Evolutionary conservation across 768 basidiomycete genomes (phyloP).

Genomic region (Holtermannia corniformis): DNA sequence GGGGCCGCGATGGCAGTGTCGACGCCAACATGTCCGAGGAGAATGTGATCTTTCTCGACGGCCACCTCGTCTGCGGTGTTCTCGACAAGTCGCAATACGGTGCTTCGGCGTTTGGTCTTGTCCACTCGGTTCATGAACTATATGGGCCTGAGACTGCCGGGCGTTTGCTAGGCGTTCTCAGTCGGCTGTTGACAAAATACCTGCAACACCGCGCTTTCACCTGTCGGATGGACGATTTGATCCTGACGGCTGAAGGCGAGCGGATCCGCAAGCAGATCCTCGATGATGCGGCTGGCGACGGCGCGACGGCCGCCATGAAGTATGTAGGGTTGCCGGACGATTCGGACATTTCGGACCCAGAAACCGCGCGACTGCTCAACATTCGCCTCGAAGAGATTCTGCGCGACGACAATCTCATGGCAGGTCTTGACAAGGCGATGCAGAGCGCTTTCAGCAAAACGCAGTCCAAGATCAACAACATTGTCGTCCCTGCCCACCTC

Average conservation of each 20-base stretch:
- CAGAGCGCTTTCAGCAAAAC: slow-evolving; percentile 52
- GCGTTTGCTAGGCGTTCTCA: slow-evolving; percentile 80
- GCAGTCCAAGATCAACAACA: slow-evolving; percentile 80
- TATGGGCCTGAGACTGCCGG: slow-evolving; percentile 86
- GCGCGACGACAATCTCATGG: slow-evolving; percentile 94
- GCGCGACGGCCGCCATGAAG: slow-evolving; percentile 79
- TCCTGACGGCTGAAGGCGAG: slow-evolving; percentile 75
- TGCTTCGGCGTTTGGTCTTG: slow-evolving; percentile 87
- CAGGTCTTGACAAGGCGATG: slow-evolving; percentile 64
- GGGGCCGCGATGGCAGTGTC: slow-evolving; percentile 45
- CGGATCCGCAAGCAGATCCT: slow-evolving; percentile 58
- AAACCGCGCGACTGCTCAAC: slow-evolving; percentile 39
- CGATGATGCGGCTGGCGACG: slow-evolving; percentile 57
- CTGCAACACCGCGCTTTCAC: slow-evolving; percentile 95
- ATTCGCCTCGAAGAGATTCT: slow-evolving; percentile 77
- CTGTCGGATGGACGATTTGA: slow-evolving; percentile 96
- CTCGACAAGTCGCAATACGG: slow-evolving; percentile 97
- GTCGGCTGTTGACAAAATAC: slow-evolving; percentile 92
- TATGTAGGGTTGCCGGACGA: slow-evolving; percentile 49
- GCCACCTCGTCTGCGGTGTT: slow-evolving; percentile 84
- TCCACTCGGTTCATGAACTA: slow-evolving; percentile 92
- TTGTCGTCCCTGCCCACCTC: slow-evolving; percentile 73
- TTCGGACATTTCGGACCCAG: slow-evolving; percentile 40
- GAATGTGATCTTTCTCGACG: slow-evolving; percentile 83
- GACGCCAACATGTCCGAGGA: slow-evolving; percentile 63